phyloP scores from a whole-genome alignment of 148 eudicot genomes.

The Vaccinium darrowii region DNA sequence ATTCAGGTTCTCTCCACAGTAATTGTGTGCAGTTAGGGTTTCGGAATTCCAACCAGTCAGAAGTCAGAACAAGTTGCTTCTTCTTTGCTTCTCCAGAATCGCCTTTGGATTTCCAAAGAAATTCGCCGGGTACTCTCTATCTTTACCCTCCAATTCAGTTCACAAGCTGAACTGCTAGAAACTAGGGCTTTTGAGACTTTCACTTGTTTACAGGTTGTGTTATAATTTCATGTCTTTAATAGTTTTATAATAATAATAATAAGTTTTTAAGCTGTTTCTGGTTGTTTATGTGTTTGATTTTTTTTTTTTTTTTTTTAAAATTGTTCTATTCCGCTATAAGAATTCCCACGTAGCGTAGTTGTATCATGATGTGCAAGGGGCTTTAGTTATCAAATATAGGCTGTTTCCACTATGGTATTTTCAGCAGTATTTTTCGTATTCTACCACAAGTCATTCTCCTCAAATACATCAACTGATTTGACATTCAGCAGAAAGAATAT shows the following conservation, averaged over 20 bases:
- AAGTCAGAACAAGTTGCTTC: not conserved
- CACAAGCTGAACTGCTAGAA: not conserved
- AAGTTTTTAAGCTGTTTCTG: not conserved
- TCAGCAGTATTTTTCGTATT: no score
- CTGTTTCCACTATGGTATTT: no score
- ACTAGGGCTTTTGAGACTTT: not conserved
- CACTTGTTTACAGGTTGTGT: not conserved
- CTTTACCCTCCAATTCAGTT: not conserved
- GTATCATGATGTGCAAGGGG: not conserved
- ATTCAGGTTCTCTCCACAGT: not conserved
- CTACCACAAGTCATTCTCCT: no score
- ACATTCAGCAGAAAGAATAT: no score
- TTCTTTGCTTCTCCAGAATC: not conserved
- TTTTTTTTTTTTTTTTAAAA: not conserved
- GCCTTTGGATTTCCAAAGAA: not conserved
- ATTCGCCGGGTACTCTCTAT: not conserved
- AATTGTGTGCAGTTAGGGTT: not conserved
- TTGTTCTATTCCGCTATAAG: not conserved
- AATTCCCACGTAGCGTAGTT: not conserved
- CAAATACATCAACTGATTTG: no score
- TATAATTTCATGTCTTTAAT: no score
- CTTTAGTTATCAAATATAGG: not conserved
- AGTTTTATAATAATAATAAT: not conserved
- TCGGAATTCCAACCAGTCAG: not conserved
- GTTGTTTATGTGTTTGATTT: not conserved